phyloP scores from a whole-genome alignment of 176 grass and related monocot species.

The Zoysia japonica region DNA sequence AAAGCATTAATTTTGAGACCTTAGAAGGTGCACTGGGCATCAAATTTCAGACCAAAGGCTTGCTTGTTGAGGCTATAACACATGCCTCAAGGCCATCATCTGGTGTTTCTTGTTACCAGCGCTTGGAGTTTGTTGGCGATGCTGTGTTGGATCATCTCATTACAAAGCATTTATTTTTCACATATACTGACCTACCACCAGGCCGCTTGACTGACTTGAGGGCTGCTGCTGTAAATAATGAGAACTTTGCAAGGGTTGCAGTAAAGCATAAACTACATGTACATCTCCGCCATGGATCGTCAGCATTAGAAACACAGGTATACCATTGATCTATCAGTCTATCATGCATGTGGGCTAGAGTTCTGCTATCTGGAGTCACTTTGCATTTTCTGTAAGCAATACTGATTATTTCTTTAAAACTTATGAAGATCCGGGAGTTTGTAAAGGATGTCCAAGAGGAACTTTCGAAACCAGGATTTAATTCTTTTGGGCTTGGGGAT shows the following conservation, averaged over 20 bases:
- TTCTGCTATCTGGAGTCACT: constrained; percentile 23
- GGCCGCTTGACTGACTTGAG: constrained; percentile 88
- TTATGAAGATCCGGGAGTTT: constrained; percentile 88
- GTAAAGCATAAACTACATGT: constrained; percentile 84
- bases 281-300: constrained; percentile 95
- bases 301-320: constrained; percentile 94
- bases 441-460: constrained; percentile 96
- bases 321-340: constrained; percentile 5
- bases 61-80: constrained; percentile 89
- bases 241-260: constrained; percentile 95
- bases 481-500: constrained; percentile 95
- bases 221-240: constrained; percentile 97
- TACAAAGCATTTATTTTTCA: constrained; percentile 87
- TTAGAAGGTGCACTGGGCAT: constrained; percentile 69
- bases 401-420: constrained; percentile 34
- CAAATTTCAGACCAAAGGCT: constrained; percentile 77
- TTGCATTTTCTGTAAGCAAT: constrained; percentile 23
- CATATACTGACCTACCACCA: constrained; percentile 92
- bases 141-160: constrained; percentile 98
- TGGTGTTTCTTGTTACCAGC: constrained; percentile 96
- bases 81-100: constrained; percentile 95
- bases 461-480: constrained; percentile 81
- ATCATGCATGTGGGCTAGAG: constrained; percentile 9
- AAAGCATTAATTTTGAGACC: constrained; percentile 80
- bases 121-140: constrained; percentile 97